phyloP scores from a whole-genome alignment of 208 protist species.

The Tetramitus jugosus region DNA sequence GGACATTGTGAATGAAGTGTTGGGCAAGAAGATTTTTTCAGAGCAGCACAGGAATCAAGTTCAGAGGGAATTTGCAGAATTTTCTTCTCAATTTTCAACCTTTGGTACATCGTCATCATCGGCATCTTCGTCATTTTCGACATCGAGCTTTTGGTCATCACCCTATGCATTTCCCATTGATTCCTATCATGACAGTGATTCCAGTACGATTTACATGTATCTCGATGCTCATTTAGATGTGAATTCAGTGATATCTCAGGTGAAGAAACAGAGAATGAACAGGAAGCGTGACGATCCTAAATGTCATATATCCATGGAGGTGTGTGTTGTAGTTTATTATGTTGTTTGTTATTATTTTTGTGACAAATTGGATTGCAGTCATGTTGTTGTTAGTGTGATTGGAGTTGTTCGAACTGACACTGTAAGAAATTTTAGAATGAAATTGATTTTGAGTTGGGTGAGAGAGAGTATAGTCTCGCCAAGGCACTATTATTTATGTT shows the following conservation, averaged over 20 bases:
- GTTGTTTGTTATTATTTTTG: no score
- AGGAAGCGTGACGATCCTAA: no score
- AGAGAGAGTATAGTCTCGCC: background rate
- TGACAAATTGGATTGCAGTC: no score
- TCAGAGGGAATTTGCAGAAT: no score
- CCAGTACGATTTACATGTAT: background rate
- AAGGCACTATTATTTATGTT: slow-evolving; percentile 7
- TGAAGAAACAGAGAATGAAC: no score
- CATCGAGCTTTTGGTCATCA: background rate
- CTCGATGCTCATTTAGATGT: background rate
- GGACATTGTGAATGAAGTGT: background rate
- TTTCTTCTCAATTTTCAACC: background rate
- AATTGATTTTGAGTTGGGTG: background rate
- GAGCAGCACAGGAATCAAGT: no score
- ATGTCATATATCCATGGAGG: no score
- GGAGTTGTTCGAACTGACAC: no score
- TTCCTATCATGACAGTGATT: slow-evolving; percentile 6
- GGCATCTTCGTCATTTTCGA: background rate
- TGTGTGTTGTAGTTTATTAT: no score
- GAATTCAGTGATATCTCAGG: background rate
- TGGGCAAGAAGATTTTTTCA: background rate
- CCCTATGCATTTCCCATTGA: background rate
- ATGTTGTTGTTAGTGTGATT: no score
- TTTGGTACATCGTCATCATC: background rate
- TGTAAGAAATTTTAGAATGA: background rate